Evolutionary conservation across 768 basidiomycete species (phyloP), one percentile per base, ranked within the genome.

Genomic region (Rhodocollybia butyracea): DNA sequence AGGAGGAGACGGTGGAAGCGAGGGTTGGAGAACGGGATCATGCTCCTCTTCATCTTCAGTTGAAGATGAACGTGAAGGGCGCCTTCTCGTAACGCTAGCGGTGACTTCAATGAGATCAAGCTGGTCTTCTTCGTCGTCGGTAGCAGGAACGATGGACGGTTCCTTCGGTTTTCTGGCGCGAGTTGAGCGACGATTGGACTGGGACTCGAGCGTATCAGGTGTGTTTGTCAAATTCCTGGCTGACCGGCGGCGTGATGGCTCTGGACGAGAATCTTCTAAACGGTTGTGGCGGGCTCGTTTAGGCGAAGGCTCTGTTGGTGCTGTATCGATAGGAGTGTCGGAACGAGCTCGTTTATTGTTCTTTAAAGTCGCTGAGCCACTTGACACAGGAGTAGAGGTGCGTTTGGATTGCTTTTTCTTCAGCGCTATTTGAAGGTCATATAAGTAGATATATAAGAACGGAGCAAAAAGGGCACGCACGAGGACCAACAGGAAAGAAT

Each of bases 401-500:
- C 19, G 19, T 32, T 34, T 54, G 38, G 39, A 46, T 19, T 54
- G 42, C 43, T 19, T 26, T 15, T 43, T 41, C n/a, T 21, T 42
- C 24, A 43, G 17, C 7, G 52, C 30, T 40, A n/a, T n/a, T n/a
- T n/a, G n/a, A n/a, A n/a, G n/a, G n/a, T n/a, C n/a, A n/a, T n/a
- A n/a, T n/a, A n/a, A n/a, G n/a, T n/a, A n/a, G n/a, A n/a, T n/a
- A n/a, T n/a, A n/a, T n/a, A n/a, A n/a, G n/a, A n/a, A n/a, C n/a
- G n/a, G n/a, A n/a, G n/a, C n/a, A n/a, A n/a, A n/a, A n/a, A n/a
- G n/a, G 21, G 32, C 85, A 76, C 47, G 85, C 24, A 45, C 41
- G 85, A 43, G 85, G 85, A 0, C 86, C 85, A 21, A 75, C 68
- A 17, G 78, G 77, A 27, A 78, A 58, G 48, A 88, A 71, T 39